Evolutionary conservation across 2,329 filamentous ascomycete genomes (phyloP).

Genomic region (Tetracladium maxilliforme): DNA sequence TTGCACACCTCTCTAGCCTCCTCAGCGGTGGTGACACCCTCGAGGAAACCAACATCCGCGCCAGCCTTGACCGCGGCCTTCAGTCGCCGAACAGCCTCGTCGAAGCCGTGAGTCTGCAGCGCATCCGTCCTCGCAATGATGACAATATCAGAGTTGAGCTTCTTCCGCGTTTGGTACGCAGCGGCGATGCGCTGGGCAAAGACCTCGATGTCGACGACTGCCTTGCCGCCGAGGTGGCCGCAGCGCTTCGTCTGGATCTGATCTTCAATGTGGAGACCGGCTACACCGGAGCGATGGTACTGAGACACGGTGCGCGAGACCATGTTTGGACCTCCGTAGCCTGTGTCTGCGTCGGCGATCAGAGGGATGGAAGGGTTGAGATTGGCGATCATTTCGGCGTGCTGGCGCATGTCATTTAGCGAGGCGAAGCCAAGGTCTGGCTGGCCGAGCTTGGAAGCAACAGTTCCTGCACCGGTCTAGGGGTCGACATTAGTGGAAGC

Average conservation of each 20-base stretch:
- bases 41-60: slow-evolving; percentile 45
- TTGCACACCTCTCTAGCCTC: slow-evolving; percentile 29
- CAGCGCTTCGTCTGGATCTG: slow-evolving; percentile 51
- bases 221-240: slow-evolving; percentile 47
- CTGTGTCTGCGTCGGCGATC: slow-evolving; percentile 38
- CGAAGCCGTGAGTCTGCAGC: slow-evolving; percentile 38
- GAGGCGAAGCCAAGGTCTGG: slow-evolving; percentile 33
- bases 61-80: slow-evolving; percentile 33
- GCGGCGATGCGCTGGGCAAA: slow-evolving; percentile 43
- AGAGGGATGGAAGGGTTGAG: slow-evolving; percentile 30
- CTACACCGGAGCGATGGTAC: slow-evolving; percentile 39
- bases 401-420: slow-evolving; percentile 33
- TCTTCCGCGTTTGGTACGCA: slow-evolving; percentile 30
- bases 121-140: slow-evolving; percentile 52
- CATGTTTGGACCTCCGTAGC: slow-evolving; percentile 34
- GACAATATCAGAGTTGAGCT: slow-evolving; percentile 38
- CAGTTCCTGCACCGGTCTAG: slow-evolving; percentile 35
- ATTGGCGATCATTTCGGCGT: slow-evolving; percentile 36
- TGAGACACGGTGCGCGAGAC: slow-evolving; percentile 35
- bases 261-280: slow-evolving; percentile 47
- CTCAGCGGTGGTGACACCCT: slow-evolving; percentile 36
- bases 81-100: slow-evolving; percentile 35
- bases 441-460: slow-evolving; percentile 28
- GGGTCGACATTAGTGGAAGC: slow-evolving; percentile 4
- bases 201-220: slow-evolving; percentile 33